phyloP scores from a whole-genome alignment of 108 stramenopile species.

The Pelagomonas calceolata region DNA sequence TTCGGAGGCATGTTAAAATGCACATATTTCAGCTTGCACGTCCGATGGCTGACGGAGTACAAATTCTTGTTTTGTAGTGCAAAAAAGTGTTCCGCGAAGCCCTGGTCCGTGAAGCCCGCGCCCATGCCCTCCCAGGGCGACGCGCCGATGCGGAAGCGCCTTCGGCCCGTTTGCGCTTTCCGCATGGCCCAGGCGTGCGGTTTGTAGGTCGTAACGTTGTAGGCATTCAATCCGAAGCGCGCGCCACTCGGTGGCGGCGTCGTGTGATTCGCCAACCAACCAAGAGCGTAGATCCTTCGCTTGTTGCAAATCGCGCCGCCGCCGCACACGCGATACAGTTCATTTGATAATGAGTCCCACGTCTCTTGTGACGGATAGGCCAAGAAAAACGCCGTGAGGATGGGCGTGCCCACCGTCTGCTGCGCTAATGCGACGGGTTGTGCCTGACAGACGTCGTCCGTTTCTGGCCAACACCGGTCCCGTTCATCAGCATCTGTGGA shows the following conservation, averaged over 20 bases:
- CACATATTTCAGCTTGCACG: background rate
- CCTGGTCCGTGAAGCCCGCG: slow-evolving; percentile 1
- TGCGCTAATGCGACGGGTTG: too few species aligned
- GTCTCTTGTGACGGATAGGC: background rate
- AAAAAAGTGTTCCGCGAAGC: background rate
- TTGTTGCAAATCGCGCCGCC: background rate
- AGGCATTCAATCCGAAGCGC: background rate
- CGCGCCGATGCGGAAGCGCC: background rate
- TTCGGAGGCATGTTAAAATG: background rate
- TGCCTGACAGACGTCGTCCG: background rate
- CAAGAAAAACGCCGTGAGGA: background rate
- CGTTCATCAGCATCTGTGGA: too few species aligned
- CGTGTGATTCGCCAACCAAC: background rate
- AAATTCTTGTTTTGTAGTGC: background rate
- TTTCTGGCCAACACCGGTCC: too few species aligned
- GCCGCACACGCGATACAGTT: background rate
- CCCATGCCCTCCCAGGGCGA: background rate
- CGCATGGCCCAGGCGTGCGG: too few species aligned
- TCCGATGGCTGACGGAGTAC: background rate
- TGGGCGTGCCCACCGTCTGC: background rate
- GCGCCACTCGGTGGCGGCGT: background rate
- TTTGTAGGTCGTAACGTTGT: too few species aligned
- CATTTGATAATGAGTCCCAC: background rate
- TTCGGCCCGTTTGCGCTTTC: background rate
- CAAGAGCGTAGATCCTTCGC: background rate